Base-by-base conservation (phyloP, 2,329 filamentous ascomycete genomes). In the Xylariales sp. region DNA sequence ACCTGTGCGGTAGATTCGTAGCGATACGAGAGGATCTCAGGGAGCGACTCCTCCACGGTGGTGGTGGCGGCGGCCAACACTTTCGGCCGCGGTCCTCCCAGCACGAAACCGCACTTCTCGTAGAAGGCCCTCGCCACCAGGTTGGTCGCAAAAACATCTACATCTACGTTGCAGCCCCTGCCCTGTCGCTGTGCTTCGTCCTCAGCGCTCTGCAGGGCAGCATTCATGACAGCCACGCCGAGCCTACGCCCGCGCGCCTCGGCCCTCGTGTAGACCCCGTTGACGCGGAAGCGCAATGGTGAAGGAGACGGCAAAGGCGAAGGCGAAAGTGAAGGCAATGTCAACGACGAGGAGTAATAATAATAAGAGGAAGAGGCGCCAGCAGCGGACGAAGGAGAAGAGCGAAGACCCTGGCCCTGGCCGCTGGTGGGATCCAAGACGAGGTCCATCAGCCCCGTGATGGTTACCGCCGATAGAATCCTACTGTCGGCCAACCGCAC, bases 231-330 rank as follows among this genome's bases (percentile, higher is more conserved):
- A 3, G 48, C 47, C 39, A 54, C 55, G 8, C 55, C 62, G 21
- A 63, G 46, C 8, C 63, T 62, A 33, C 51, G 52, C 1, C 61
- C 55, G 12, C 62, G 59, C 38, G 54, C 54, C 33, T 58, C 50
- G 25, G 60, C 60, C n/a, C 50, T 41, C 7, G 60, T 65, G 40
- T 61, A 67, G 42, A 66, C 58, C 15, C 55, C 62, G 34, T 59
- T 55, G 28, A 66, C 50, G 24, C 59, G 53, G 40, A 51, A 65
- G 39, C 54, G 52, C 7, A 53, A n/a, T n/a, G n/a, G n/a, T n/a
- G n/a, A n/a, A n/a, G n/a, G n/a, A n/a, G n/a, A n/a, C n/a, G n/a
- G n/a, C n/a, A n/a, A n/a, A n/a, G n/a, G n/a, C n/a, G n/a, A n/a
- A n/a, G n/a, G n/a, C n/a, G n/a, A n/a, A n/a, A n/a, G n/a, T n/a